Percentiles rank a stretch among this genome's conserved stretches.
Evolutionary conservation across 108 stramenopile species (phyloP).

Genomic region (Hondaea fermentalgiana): DNA sequence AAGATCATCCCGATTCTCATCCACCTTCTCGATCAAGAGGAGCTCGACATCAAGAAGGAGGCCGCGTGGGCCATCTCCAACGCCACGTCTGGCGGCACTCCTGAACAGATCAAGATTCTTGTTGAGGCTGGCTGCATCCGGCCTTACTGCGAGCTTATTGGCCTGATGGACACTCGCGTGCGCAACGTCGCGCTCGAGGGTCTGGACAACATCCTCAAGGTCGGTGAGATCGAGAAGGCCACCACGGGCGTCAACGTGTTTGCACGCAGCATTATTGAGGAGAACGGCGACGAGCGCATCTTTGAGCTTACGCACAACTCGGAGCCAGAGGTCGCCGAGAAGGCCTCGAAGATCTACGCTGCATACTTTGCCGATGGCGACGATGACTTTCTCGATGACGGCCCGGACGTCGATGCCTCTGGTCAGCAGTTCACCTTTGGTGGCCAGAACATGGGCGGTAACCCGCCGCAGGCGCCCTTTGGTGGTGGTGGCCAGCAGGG

Average conservation of each 20-base stretch:
- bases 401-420: neutral
- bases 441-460: neutral
- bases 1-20: slow-evolving; percentile 91
- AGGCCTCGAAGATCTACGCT: neutral
- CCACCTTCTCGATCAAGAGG: slow-evolving; percentile 76
- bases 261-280: slow-evolving; percentile 16
- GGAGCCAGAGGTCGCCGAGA: neutral
- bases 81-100: slow-evolving; percentile 89
- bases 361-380: slow-evolving; percentile 22
- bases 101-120: slow-evolving; percentile 82
- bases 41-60: slow-evolving; percentile 97
- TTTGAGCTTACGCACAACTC: slow-evolving; percentile 1
- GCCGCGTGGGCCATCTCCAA: slow-evolving; percentile 98
- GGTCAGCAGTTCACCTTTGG: neutral
- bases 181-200: slow-evolving; percentile 93
- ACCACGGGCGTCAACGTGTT: neutral
- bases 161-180: slow-evolving; percentile 69
- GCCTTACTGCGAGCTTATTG: slow-evolving; percentile 61
- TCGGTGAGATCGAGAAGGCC: slow-evolving; percentile 54
- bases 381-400: slow-evolving; percentile 27
- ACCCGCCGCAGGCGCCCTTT: neutral
- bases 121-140: slow-evolving; percentile 86
- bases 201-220: slow-evolving; percentile 81
- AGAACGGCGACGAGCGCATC: slow-evolving; percentile 1
- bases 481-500: neutral